These are phyloP conservation scores for Camillea tinctor DNA, from an alignment of 2,329 filamentous ascomycete species.

Conservation along the genomic window DNA sequence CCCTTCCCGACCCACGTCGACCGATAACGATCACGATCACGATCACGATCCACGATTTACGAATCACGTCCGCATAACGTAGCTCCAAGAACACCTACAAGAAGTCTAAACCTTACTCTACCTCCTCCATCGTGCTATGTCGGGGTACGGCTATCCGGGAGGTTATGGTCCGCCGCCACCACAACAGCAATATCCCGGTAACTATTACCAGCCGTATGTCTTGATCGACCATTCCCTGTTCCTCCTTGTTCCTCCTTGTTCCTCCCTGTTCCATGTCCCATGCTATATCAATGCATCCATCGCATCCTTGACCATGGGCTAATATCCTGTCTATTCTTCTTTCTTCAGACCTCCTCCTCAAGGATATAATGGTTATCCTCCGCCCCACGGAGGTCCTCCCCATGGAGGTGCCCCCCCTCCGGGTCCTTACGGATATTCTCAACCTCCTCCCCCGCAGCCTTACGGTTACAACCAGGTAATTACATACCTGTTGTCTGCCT, in stretches of 20 bases:
- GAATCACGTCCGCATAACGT: not conserved
- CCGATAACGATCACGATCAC: too few relatives aligned
- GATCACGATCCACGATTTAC: conserved; percentile 10
- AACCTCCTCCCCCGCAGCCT: conserved; percentile 48
- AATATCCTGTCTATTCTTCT: conserved; percentile 8
- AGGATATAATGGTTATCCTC: conserved; percentile 49
- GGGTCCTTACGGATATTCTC: conserved; percentile 43
- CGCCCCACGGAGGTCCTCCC: conserved; percentile 33
- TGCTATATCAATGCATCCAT: not conserved
- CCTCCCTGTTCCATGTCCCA: too few relatives aligned
- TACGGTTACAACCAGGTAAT: conserved; percentile 43
- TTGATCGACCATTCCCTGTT: conserved; percentile 5
- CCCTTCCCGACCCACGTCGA: too few relatives aligned
- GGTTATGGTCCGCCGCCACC: conserved; percentile 34
- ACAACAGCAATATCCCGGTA: conserved; percentile 30
- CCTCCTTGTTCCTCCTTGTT: too few relatives aligned
- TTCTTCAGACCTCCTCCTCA: conserved; percentile 41
- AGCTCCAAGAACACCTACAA: too few relatives aligned
- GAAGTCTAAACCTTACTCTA: too few relatives aligned
- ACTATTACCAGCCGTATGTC: conserved; percentile 33
- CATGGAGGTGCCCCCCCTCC: conserved; percentile 38
- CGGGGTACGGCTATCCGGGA: conserved; percentile 33
- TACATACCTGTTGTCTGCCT: conserved; percentile 2
- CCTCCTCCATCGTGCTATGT: conserved; percentile 25
- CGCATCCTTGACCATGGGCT: conserved; percentile 5